Percentiles rank a stretch among this genome's conserved stretches.
These are phyloP conservation scores for Aspergillus sp. DNA, from an alignment of 2,329 filamentous ascomycete species.

Conservation along the genomic window DNA sequence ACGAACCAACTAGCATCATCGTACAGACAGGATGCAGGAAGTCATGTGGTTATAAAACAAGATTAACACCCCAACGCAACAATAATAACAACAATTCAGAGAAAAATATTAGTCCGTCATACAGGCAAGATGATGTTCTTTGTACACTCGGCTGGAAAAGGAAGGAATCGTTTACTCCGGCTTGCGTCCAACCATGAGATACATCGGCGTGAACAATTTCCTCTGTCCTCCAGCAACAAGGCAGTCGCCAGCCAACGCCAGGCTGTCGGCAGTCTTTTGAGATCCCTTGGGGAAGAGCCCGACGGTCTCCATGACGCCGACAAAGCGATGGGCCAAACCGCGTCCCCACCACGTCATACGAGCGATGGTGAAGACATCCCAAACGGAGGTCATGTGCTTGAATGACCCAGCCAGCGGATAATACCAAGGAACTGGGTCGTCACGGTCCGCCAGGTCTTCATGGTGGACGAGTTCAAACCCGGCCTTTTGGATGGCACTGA, in stretches of 20 bases:
- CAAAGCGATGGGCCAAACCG: slow-evolving; percentile 62
- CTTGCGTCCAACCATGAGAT: slow-evolving; percentile 90
- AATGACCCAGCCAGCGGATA: slow-evolving; percentile 82
- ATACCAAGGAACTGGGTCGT: slow-evolving; percentile 79
- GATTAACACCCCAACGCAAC: no score
- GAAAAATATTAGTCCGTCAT: slow-evolving; percentile 5
- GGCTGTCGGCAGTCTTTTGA: slow-evolving; percentile 87
- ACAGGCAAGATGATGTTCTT: slow-evolving; percentile 4
- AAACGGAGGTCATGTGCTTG: slow-evolving; percentile 68
- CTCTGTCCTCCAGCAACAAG: slow-evolving; percentile 77
- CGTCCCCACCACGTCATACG: slow-evolving; percentile 85
- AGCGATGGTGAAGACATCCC: slow-evolving; percentile 72
- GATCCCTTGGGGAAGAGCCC: slow-evolving; percentile 71
- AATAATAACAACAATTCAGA: no score
- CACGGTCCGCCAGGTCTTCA: slow-evolving; percentile 74
- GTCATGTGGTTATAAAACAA: no score
- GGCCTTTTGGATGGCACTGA: slow-evolving; percentile 73
- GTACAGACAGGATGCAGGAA: no score
- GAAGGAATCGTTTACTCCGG: slow-evolving; percentile 39
- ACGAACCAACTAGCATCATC: no score
- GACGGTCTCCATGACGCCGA: slow-evolving; percentile 65
- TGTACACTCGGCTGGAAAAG: slow-evolving; percentile 8
- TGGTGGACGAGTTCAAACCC: slow-evolving; percentile 76
- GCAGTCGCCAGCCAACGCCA: slow-evolving; percentile 72
- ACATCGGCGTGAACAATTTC: slow-evolving; percentile 98